Evolutionary conservation across 2,329 filamentous ascomycete species (phyloP), one percentile per base, ranked within the genome.

Genomic region (Claviceps fusiformis): DNA sequence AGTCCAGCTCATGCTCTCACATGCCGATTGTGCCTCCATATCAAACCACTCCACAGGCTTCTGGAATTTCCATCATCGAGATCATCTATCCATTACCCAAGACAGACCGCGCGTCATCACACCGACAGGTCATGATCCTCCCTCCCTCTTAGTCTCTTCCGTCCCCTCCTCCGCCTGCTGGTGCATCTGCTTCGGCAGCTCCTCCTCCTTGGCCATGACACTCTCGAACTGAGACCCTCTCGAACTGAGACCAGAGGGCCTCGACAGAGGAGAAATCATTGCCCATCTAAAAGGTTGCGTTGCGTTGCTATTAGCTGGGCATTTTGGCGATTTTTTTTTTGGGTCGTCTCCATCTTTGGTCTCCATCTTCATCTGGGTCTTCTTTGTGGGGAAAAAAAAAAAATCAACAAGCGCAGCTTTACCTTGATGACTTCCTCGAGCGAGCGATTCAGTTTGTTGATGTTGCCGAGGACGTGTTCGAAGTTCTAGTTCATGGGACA

Each of bases 231-330:
- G 89, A 44, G 62, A 97, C 91, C 61, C 85, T 87, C 73, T 98
- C 93, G 66, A 98, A 97, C 65, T 95, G 89, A 44, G 88, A 95
- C 93, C 93, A 98, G 17, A 98, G 78, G 35, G 89, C 90, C 70
- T 98, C 93, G 47, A 98, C 93, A 4, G 89, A 91, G n/a, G 87
- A 85, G 71, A 98, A 96, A 66, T 98, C 93, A 70, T 95, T 95
- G 43, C 93, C 93, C 53, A 98, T 85, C n/a, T n/a, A n/a, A n/a
- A n/a, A n/a, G n/a, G n/a, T n/a, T n/a, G n/a, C n/a, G n/a, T n/a
- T n/a, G n/a, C n/a, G n/a, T n/a, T n/a, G n/a, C n/a, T n/a, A n/a
- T n/a, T n/a, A n/a, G n/a, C n/a, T n/a, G n/a, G n/a, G n/a, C n/a
- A n/a, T n/a, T n/a, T n/a, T n/a, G n/a, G n/a, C n/a, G 11, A 13